Percentiles rank a stretch among this genome's conserved stretches.
Evolutionary conservation across 805 yeast genomes (phyloP).

Genomic region (Kluyveromyces aestuarii): DNA sequence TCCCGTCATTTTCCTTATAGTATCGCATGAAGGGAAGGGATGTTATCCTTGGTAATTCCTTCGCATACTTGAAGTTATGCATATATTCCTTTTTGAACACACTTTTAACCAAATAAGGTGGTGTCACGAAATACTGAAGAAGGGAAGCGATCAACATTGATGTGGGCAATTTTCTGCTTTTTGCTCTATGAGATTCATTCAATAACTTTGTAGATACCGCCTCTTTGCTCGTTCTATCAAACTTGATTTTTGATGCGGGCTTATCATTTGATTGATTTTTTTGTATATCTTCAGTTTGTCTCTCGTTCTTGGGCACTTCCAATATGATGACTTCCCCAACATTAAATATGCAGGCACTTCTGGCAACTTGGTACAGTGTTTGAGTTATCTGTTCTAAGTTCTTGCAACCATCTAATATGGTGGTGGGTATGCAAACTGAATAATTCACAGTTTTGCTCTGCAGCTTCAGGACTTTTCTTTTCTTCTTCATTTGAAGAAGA

Average conservation of each 20-base stretch:
- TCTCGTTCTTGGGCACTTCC: constrained; percentile 35
- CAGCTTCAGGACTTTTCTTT: constrained; percentile 8
- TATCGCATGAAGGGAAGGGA: constrained; percentile 65
- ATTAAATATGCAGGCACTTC: constrained; percentile 57
- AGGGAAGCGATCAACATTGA: constrained; percentile 55
- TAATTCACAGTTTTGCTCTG: constrained; percentile 26
- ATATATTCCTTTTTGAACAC: constrained; percentile 43
- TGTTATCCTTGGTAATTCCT: constrained; percentile 59
- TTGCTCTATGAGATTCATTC: constrained; percentile 4
- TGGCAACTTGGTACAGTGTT: constrained; percentile 69
- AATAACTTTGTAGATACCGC: constrained; percentile 4
- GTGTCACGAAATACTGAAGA: constrained; percentile 75
- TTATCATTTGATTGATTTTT: constrained; percentile 25
- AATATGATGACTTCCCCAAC: constrained; percentile 69
- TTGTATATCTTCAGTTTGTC: constrained; percentile 14
- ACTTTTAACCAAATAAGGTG: constrained; percentile 64
- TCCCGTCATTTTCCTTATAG: constrained; percentile 31
- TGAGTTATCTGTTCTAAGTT: constrained; percentile 68
- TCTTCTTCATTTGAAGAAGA: not conserved
- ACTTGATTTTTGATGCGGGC: constrained; percentile 22
- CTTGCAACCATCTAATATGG: constrained; percentile 49
- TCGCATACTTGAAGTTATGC: constrained; percentile 52
- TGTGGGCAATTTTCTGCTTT: constrained; percentile 20
- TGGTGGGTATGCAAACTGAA: constrained; percentile 67
- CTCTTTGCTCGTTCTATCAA: constrained; percentile 21